phyloP scores from a whole-genome alignment of 140 eudicot genomes.

The Cichorium intybus region DNA sequence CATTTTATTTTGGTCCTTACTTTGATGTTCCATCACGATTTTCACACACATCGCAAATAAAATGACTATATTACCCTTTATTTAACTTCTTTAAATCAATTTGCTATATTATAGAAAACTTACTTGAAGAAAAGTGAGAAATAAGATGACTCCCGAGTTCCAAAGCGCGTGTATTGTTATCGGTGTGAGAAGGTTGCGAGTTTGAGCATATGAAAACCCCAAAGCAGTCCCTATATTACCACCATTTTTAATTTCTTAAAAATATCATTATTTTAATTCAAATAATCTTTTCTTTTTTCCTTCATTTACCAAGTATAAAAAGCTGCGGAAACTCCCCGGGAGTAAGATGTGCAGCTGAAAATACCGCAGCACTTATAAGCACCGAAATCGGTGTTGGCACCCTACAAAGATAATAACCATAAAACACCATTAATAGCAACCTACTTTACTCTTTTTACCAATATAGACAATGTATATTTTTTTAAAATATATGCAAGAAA shows the following conservation, averaged over 20 bases:
- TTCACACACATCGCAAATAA: too few relatives aligned
- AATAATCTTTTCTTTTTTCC: neutral
- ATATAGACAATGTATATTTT: neutral
- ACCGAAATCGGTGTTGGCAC: slow-evolving; percentile 84
- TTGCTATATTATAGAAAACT: neutral
- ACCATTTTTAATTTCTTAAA: neutral
- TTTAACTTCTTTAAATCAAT: too few relatives aligned
- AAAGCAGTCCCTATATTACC: slow-evolving; percentile 58
- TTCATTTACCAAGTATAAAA: slow-evolving; percentile 68
- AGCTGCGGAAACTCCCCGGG: slow-evolving; percentile 99
- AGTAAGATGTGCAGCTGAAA: slow-evolving; percentile 95
- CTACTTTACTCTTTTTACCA: neutral
- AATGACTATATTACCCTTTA: too few relatives aligned
- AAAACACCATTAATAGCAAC: neutral
- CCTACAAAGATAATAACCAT: slow-evolving; percentile 50
- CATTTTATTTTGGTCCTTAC: too few relatives aligned
- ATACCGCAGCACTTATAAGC: slow-evolving; percentile 86
- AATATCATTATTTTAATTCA: neutral
- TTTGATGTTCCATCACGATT: too few relatives aligned
- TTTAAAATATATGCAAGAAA: neutral
- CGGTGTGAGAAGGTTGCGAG: slow-evolving; percentile 93
- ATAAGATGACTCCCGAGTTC: slow-evolving; percentile 90
- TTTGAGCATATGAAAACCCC: slow-evolving; percentile 96
- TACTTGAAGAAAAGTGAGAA: slow-evolving; percentile 92
- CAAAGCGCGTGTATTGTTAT: slow-evolving; percentile 84